A percentile compares a stretch with the other conserved stretches of the same genome.
Conservation (phyloP, 1,284 basidiomycete genomes). For the Rhodotorula mucilaginosa region DNA sequence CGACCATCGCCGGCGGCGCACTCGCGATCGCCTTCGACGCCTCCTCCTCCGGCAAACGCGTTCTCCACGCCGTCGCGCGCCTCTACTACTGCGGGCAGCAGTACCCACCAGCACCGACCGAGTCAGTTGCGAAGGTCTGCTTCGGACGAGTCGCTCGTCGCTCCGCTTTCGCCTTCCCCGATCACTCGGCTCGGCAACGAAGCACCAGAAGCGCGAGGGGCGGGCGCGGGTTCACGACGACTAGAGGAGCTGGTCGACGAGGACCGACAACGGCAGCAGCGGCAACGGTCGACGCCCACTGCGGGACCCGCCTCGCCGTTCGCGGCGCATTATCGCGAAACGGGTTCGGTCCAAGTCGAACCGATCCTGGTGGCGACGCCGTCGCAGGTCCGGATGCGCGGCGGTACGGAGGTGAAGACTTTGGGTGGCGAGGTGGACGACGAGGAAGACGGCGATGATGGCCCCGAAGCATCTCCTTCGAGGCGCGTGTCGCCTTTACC, state of each 20-base stretch:
- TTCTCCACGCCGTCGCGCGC: conserved; percentile 9
- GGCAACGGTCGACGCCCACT: conserved; percentile 40
- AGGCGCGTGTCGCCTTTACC: background rate
- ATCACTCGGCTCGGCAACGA: conserved; percentile 18
- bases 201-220: conserved; percentile 27
- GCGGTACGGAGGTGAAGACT: no score
- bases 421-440: conserved; percentile 50
- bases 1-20: conserved; percentile 10
- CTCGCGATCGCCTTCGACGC: conserved; percentile 16
- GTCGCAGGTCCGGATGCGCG: conserved; percentile 59
- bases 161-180: conserved; percentile 46
- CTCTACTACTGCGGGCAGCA: background rate
- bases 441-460: conserved; percentile 37
- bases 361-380: conserved; percentile 65
- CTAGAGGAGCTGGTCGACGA: no score
- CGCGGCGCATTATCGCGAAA: conserved; percentile 77
- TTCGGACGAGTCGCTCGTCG: conserved; percentile 38
- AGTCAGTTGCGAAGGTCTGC: conserved; percentile 48
- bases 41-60: background rate
- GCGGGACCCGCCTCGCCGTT: conserved; percentile 67
- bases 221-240: no score
- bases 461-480: background rate
- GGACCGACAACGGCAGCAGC: conserved; percentile 4
- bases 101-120: background rate
- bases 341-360: conserved; percentile 68